A percentile compares a stretch with the other conserved stretches of the same genome.
Conservation (phyloP, 2,329 filamentous ascomycete species). For the Aspergillus sp. region DNA sequence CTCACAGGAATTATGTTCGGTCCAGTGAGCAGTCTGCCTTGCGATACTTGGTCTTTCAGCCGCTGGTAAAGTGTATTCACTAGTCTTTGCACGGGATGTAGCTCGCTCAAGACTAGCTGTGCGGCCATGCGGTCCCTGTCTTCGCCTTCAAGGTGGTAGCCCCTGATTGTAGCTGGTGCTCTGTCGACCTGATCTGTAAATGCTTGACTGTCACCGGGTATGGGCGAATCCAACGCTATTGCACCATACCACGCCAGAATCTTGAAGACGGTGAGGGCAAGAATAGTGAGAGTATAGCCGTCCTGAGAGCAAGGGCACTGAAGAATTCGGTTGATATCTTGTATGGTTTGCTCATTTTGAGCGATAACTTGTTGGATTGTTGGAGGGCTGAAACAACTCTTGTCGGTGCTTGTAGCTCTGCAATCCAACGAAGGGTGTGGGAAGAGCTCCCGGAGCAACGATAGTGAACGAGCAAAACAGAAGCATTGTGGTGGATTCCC, state of each 20-base stretch:
- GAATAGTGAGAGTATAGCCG: not conserved
- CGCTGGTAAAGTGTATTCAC: constrained; percentile 4
- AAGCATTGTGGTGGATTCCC: not conserved
- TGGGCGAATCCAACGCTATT: not conserved
- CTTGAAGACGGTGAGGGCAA: not conserved
- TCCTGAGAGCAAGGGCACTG: constrained; percentile 2
- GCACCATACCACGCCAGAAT: constrained; percentile 5
- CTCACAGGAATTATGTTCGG: not conserved
- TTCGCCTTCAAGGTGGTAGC: not conserved
- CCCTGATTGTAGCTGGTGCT: not conserved
- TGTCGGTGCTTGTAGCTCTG: not conserved
- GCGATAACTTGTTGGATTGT: constrained; percentile 3
- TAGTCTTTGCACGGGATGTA: constrained; percentile 3
- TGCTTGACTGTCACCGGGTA: not conserved
- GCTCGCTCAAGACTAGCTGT: constrained; percentile 7
- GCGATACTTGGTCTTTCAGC: not conserved
- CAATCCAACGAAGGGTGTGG: not conserved
- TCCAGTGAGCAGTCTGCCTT: not conserved
- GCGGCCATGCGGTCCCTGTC: constrained; percentile 7
- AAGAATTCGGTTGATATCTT: not conserved
- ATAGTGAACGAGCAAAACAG: not conserved
- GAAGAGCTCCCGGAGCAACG: not conserved
- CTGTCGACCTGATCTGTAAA: not conserved
- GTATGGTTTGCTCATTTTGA: not conserved
- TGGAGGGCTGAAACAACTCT: not conserved